Base-by-base conservation (phyloP, 83 land plant species). In the Picea engelmannii region DNA sequence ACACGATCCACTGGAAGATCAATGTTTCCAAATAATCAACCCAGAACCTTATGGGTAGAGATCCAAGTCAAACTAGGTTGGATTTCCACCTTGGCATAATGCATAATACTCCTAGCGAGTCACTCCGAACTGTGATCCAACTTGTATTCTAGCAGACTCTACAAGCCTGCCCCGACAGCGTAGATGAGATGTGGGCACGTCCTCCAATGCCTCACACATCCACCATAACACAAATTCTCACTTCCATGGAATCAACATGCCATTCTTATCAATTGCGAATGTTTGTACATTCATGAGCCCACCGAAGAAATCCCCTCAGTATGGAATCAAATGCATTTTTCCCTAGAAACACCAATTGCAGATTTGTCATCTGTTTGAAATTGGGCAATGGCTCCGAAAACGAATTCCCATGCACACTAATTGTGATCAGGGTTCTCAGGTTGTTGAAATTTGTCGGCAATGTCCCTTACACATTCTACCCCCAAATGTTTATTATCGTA, bases 291-390 rank as follows among this genome's bases (percentile, higher is more conserved):
- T 38, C 5, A 4, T 4, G 5, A 38, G 5, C 40, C 40, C 40
- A 38, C 5, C 40, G 77, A 16, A 93, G 86, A 91, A 91, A 80
- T 86, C 87, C 0, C 70, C 1, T 9, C 5, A 92, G 93, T 3
- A 93, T 40, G 24, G 87, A 87, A 0, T 86, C 52, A 81, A 93
- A 93, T 21, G 69, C 67, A 81, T 93, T 93, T 71, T 73, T 49
- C 24, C 83, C 65, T 6, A 91, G 83, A 11, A 78, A 52, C 3
- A 83, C 61, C 12, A 5, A 17, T 58, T 89, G 90, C 13, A 93
- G 76, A 5, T 69, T 60, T 13, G 10, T 47, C 91, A n/a, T n/a
- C 2, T 1, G 0, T 40, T 20, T 13, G 40, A 38, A 38, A 38
- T 5, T 38, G 40, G 40, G 40, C 5, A 38, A 38, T 5, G 5